Base-by-base conservation (phyloP, 139 green algal genomes). In the Marvania coccoides region DNA sequence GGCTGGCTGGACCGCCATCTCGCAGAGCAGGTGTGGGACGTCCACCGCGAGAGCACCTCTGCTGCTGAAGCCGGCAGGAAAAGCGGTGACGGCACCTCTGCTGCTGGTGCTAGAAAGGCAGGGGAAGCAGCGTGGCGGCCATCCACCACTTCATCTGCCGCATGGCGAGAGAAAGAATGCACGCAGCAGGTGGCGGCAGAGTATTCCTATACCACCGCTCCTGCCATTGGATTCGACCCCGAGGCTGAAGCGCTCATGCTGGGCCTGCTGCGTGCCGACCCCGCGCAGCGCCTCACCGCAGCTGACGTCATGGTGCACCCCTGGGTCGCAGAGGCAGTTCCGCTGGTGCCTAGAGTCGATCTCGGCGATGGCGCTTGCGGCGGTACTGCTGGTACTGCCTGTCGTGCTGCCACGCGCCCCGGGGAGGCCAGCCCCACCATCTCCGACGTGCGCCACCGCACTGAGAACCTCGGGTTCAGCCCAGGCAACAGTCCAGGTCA, bases 231-330 rank as follows among this genome's bases (percentile, higher is more conserved):
- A 13, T 55, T 78, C 36, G 65, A 74, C 29, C 24, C 10, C 30
- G 28, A 15, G 2, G 46, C 65, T 5, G 39, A 42, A 19, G 38
- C 63, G 19, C 46, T 78, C 12, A 42, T 78, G 48, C 13, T 69
- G 30, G 31, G 57, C 54, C 64, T 78, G 24, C 65, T 78, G 19
- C 9, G 38, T 10, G 71, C 57, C 19, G 71, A 78, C 69, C 71
- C 71, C 13, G 71, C 71, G 0, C 65, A 71, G 24, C 46, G 71
- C 19, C 57, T 47, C 31, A 42, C 40, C 29, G 71, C 71, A 29
- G 35, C 61, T 4, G 24, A 7, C 26, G 13, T 58, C 14, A 12
- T 72, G 38, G 34, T 77, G 39, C 63, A 77, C 47, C 40, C 54
- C 5, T 77, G 63, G 63, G 37, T 77, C 30, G 26, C 46, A 5